phyloP scores from a whole-genome alignment of 108 stramenopile genomes.

The Cyclotella sp. region DNA sequence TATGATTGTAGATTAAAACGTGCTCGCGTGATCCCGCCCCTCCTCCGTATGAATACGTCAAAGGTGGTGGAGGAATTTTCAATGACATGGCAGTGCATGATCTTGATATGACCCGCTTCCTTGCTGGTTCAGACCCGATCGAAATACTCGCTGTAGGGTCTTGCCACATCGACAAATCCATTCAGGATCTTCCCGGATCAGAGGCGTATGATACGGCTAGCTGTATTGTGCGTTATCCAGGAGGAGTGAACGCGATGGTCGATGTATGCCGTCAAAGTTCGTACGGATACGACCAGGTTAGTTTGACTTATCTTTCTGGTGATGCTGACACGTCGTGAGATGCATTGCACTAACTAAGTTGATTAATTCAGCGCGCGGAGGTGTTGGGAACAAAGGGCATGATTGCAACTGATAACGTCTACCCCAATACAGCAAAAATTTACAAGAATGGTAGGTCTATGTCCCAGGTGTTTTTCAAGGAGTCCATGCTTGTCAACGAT shows the following conservation, averaged over 20 bases:
- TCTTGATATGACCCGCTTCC: constrained; percentile 95
- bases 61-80: constrained; percentile 97
- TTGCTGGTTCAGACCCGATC: constrained; percentile 91
- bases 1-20: constrained; percentile 69
- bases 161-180: constrained; percentile 94
- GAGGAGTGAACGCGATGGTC: constrained; percentile 90
- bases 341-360: background rate
- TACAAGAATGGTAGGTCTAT: constrained; percentile 58
- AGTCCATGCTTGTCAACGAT: background rate
- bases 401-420: constrained; percentile 97
- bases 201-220: constrained; percentile 94
- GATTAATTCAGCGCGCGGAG: constrained; percentile 85
- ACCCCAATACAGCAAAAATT: constrained; percentile 92
- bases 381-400: constrained; percentile 94
- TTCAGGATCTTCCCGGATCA: constrained; percentile 82
- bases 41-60: constrained; percentile 94
- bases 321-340: background rate
- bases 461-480: background rate
- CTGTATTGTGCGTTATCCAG: constrained; percentile 91
- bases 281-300: constrained; percentile 92
- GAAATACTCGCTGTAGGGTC: constrained; percentile 90
- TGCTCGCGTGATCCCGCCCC: constrained; percentile 94
- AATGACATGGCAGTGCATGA: constrained; percentile 98
- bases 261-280: constrained; percentile 96
- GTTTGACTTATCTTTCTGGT: no score